Percentiles rank a stretch among this genome's conserved stretches.
phyloP scores from a whole-genome alignment of 805 yeast genomes.

The Saturnispora halmiae region DNA sequence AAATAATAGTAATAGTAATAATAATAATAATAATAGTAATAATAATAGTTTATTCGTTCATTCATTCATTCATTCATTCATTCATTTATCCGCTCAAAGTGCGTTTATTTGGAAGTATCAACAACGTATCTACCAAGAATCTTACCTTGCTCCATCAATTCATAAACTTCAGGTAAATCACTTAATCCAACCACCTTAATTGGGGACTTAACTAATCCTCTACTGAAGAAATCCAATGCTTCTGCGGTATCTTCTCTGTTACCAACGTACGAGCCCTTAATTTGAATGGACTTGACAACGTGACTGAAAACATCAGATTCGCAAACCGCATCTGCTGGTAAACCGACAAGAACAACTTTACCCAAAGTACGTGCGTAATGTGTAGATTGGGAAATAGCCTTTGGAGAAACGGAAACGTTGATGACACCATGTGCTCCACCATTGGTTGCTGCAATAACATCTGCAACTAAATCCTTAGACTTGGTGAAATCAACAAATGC shows the following conservation, averaged over 20 bases:
- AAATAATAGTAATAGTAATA: not conserved
- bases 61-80: no score
- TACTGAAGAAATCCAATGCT: slow-evolving; percentile 60
- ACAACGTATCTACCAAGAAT: slow-evolving; percentile 86
- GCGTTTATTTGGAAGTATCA: slow-evolving; percentile 57
- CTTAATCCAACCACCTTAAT: slow-evolving; percentile 72
- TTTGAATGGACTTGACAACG: slow-evolving; percentile 63
- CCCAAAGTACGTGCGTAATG: slow-evolving; percentile 53
- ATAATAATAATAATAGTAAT: slow-evolving; percentile 1
- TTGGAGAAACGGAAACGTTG: slow-evolving; percentile 52
- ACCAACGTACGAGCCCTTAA: slow-evolving; percentile 83
- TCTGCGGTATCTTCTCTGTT: slow-evolving; percentile 81
- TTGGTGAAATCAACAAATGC: slow-evolving; percentile 46
- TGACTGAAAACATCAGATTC: slow-evolving; percentile 63
- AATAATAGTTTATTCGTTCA: not conserved
- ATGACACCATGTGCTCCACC: slow-evolving; percentile 64
- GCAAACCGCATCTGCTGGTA: slow-evolving; percentile 75
- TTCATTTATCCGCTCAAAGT: no score
- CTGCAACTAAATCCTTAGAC: slow-evolving; percentile 34
- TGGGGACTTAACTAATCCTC: slow-evolving; percentile 58
- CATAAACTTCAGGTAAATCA: slow-evolving; percentile 58
- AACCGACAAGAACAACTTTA: slow-evolving; percentile 56
- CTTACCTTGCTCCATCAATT: slow-evolving; percentile 78
- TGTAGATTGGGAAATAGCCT: slow-evolving; percentile 46
- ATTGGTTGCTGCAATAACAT: slow-evolving; percentile 34